These are phyloP conservation scores for Kwoniella sp. DNA, from an alignment of 768 basidiomycete genomes.

Conservation along the genomic window DNA sequence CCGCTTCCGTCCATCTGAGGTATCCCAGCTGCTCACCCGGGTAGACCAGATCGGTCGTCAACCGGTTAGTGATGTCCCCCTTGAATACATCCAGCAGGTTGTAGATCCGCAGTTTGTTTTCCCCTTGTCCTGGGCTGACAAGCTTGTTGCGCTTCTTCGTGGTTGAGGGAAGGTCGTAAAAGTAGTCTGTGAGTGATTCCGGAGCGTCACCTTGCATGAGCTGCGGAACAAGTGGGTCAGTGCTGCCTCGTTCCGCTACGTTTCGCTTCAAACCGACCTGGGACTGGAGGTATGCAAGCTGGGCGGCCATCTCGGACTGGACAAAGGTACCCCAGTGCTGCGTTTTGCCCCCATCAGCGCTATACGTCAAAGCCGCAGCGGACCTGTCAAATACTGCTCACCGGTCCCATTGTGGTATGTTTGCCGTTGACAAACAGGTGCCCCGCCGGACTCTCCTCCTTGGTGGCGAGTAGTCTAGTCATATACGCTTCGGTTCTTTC, in stretches of 20 bases:
- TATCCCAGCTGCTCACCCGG: slow-evolving; percentile 55
- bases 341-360: background rate
- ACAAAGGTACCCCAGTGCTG: slow-evolving; percentile 66
- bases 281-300: slow-evolving; percentile 69
- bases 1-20: too few relatives aligned
- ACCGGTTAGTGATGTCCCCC: slow-evolving; percentile 37
- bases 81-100: slow-evolving; percentile 59
- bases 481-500: slow-evolving; percentile 58
- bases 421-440: slow-evolving; percentile 89
- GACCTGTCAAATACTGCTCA: slow-evolving; percentile 50
- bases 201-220: slow-evolving; percentile 17
- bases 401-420: slow-evolving; percentile 64
- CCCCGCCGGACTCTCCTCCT: slow-evolving; percentile 53
- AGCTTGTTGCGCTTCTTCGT: slow-evolving; percentile 67
- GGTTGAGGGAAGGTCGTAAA: slow-evolving; percentile 81
- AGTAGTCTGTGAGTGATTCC: slow-evolving; percentile 64
- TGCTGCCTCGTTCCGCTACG: slow-evolving; percentile 14
- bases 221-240: slow-evolving; percentile 55
- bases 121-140: slow-evolving; percentile 59
- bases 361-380: background rate
- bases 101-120: slow-evolving; percentile 56
- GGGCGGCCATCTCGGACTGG: slow-evolving; percentile 59
- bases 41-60: slow-evolving; percentile 59
- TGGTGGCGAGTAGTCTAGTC: slow-evolving; percentile 59
- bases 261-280: slow-evolving; percentile 54